phyloP scores from a whole-genome alignment of 1,284 basidiomycete species.

The Ustilago loliicola region DNA sequence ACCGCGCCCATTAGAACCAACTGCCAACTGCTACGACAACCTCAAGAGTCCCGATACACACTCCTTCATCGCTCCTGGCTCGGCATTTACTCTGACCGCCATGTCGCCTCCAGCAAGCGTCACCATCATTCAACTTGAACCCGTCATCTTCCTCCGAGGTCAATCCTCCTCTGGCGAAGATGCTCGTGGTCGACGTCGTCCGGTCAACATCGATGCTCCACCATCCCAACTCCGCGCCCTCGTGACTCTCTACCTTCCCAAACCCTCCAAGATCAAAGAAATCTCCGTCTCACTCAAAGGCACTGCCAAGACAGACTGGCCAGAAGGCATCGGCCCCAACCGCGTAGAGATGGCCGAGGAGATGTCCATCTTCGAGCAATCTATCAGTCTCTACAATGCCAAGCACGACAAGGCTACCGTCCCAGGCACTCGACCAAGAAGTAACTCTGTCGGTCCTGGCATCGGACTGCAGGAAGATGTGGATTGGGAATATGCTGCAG shows the following conservation, averaged over 20 bases:
- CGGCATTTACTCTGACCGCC: not conserved
- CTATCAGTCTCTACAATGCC: slow-evolving; percentile 78
- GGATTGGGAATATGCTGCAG: slow-evolving; percentile 70
- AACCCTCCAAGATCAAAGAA: slow-evolving; percentile 86
- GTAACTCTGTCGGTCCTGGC: slow-evolving; percentile 85
- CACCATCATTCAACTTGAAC: slow-evolving; percentile 60
- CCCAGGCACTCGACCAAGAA: slow-evolving; percentile 69
- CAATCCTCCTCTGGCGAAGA: slow-evolving; percentile 58
- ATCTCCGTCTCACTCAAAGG: slow-evolving; percentile 86
- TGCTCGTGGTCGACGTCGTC: slow-evolving; percentile 55
- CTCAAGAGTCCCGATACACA: not conserved
- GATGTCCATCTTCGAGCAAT: slow-evolving; percentile 81
- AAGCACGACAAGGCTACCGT: slow-evolving; percentile 29
- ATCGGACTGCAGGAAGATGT: slow-evolving; percentile 72
- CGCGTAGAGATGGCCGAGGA: slow-evolving; percentile 85
- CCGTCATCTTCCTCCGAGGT: slow-evolving; percentile 66
- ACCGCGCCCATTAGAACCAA: not conserved
- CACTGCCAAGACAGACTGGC: slow-evolving; percentile 79
- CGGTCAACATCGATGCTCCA: slow-evolving; percentile 72
- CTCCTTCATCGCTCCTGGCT: not conserved
- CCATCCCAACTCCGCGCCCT: slow-evolving; percentile 89
- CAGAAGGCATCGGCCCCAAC: slow-evolving; percentile 86
- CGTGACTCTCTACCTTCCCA: slow-evolving; percentile 82
- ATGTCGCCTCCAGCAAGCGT: slow-evolving; percentile 54
- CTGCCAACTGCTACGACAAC: not conserved